Evolutionary conservation across 1,284 basidiomycete species (phyloP), one percentile per base, ranked within the genome.

Genomic region (Lentinula novae-zelandiae): DNA sequence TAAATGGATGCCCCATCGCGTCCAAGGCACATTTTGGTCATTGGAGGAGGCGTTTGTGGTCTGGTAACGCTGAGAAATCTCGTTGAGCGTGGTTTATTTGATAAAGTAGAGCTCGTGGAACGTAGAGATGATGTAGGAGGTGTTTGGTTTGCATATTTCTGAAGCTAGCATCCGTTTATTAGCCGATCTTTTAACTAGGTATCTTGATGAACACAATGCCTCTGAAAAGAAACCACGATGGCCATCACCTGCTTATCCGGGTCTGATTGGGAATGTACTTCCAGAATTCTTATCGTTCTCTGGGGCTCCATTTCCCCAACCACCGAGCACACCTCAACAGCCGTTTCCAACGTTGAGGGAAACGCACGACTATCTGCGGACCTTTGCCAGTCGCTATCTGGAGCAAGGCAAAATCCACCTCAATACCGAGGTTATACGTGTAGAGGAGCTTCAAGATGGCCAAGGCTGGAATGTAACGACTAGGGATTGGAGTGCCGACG

Each of bases 211-310:
- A 44, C 27, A 56, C 7, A 58, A 15, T 9, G 31, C 22, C 6
- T 50, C 58, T 51, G 50, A 60, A 56, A 52, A 52, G 51, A 53
- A 54, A 53, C 71, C 73, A 17, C 67, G 70, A 22, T 82, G 78
- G 79, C 71, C 75, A 1, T 76, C 77, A 5, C 78, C 79, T 1
- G 77, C 78, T 0, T 82, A 82, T 61, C 74, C 73, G 10, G 74
- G 70, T 10, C 67, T 82, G 48, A 73, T 82, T 48, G 79, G 81
- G 20, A 82, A 82, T 60, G 77, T 82, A 53, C 70, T 81, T 4
- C 78, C 80, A 1, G 74, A 80, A 52, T 80, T 74, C 59, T 70
- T 81, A 9, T 76, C 76, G 2, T 80, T 79, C 65, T 77, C 78
- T 9, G 68, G 65, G 4, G 54, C 61, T 34, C 72, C 74, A 4